Conservation (phyloP, 2,329 filamentous ascomycete species). For the Aspergillus sp. region DNA sequence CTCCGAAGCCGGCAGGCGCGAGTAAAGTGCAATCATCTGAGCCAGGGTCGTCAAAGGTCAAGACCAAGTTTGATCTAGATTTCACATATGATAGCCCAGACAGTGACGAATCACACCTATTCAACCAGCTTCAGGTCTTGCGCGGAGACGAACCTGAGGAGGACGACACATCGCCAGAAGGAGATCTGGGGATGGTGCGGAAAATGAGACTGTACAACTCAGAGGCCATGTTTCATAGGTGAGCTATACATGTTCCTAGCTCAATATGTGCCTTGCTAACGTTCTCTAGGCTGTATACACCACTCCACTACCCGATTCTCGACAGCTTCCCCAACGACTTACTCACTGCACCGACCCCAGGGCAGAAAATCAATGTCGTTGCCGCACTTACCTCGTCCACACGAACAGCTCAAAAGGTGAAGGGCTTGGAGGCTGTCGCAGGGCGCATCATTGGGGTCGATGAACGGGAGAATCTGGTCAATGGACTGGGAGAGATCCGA, state of each 20-base stretch:
- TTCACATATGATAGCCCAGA: constrained; percentile 39
- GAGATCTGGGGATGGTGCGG: constrained; percentile 34
- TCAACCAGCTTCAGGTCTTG: constrained; percentile 40
- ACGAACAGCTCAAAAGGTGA: constrained; percentile 70
- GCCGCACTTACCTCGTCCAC: constrained; percentile 74
- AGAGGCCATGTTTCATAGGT: constrained; percentile 42
- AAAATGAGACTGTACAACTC: constrained; percentile 40
- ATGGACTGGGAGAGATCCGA: constrained; percentile 78
- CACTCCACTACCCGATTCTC: constrained; percentile 73
- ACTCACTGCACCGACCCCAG: constrained; percentile 56
- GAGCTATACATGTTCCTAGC: neutral
- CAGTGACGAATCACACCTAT: constrained; percentile 36
- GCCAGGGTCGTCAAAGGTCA: constrained; percentile 23
- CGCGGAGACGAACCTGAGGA: constrained; percentile 31
- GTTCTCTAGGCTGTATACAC: constrained; percentile 38
- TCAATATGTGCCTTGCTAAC: constrained; percentile 13
- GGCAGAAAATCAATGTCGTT: constrained; percentile 52
- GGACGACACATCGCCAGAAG: constrained; percentile 19
- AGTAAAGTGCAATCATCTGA: constrained; percentile 17
- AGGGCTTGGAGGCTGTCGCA: constrained; percentile 67
- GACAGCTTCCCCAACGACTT: constrained; percentile 81
- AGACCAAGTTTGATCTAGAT: constrained; percentile 43
- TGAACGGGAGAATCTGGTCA: constrained; percentile 81
- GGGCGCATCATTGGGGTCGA: constrained; percentile 68
- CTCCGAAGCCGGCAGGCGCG: neutral